phyloP scores from a whole-genome alignment of 441 rosid species.

The Eutrema salsugineum region DNA sequence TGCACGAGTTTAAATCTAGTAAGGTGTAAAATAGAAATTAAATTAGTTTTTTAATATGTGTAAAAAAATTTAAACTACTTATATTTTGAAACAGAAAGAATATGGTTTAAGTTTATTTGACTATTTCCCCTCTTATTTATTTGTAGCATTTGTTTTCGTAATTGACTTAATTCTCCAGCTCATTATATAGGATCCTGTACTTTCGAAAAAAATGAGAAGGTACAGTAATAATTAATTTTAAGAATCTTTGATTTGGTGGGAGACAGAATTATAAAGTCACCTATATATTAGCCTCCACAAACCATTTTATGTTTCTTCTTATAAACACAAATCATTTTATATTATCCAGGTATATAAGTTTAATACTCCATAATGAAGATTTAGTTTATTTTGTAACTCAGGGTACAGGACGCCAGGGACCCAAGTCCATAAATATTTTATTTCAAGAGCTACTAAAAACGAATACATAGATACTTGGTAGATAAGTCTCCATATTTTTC shows the following conservation, averaged over 20 bases:
- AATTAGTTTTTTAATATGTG: no score
- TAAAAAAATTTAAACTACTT: no score
- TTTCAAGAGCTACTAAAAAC: not conserved
- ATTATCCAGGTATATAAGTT: not conserved
- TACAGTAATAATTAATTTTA: not conserved
- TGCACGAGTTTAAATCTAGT: no score
- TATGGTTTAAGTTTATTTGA: not conserved
- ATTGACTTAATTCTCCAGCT: not conserved
- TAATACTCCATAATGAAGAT: not conserved
- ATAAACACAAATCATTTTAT: no score
- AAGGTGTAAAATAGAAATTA: no score
- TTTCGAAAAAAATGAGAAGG: not conserved
- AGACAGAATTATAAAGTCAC: slow-evolving; percentile 22
- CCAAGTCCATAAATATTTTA: not conserved
- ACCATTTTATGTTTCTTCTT: not conserved
- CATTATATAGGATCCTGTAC: not conserved
- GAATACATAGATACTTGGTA: not conserved
- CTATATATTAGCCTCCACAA: slow-evolving; percentile 2
- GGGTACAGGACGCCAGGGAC: not conserved
- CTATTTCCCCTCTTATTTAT: not conserved
- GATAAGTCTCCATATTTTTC: no score
- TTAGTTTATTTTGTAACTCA: not conserved
- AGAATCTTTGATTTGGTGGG: slow-evolving; percentile 21
- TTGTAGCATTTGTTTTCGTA: not conserved
- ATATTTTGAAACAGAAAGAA: no score